These are phyloP conservation scores for Omphalotus guepiniiformis DNA, from an alignment of 768 basidiomycete genomes.

Conservation along the genomic window DNA sequence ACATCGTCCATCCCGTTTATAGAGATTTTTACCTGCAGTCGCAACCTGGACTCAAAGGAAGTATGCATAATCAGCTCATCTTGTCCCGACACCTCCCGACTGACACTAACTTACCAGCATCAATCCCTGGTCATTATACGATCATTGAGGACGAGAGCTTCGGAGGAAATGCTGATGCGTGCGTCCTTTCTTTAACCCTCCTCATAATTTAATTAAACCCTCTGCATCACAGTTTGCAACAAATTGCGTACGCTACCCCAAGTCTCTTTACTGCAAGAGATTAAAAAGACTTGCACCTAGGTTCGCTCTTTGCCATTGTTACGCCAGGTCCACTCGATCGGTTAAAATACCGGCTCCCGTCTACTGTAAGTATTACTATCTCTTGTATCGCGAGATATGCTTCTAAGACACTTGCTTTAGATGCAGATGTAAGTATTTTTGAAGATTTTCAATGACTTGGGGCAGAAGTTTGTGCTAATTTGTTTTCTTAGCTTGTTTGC, in stretches of 20 bases:
- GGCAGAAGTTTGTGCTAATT: too few relatives aligned
- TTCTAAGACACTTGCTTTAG: too few relatives aligned
- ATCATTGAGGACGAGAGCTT: slow-evolving; percentile 36
- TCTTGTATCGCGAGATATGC: too few relatives aligned
- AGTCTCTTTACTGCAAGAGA: not conserved
- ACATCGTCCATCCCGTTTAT: slow-evolving; percentile 52
- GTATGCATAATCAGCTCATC: slow-evolving; percentile 24
- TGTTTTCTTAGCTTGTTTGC: not conserved
- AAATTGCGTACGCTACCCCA: slow-evolving; percentile 45
- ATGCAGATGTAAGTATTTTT: too few relatives aligned
- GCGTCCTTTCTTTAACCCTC: not conserved
- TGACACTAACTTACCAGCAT: slow-evolving; percentile 36
- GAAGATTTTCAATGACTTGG: too few relatives aligned
- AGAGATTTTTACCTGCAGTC: slow-evolving; percentile 62
- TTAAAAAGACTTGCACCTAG: slow-evolving; percentile 8
- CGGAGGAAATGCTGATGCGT: slow-evolving; percentile 21
- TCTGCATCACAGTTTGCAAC: slow-evolving; percentile 34
- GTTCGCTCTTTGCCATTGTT: slow-evolving; percentile 56
- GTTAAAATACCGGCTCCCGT: slow-evolving; percentile 64
- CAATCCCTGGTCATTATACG: slow-evolving; percentile 55
- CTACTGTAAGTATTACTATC: too few relatives aligned
- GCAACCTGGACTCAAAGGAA: slow-evolving; percentile 49
- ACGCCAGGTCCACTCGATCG: not conserved
- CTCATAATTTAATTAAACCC: not conserved
- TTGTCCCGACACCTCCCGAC: not conserved